Conservation (phyloP, 257 asterid species). For the Nicotiana benthamiana region DNA sequence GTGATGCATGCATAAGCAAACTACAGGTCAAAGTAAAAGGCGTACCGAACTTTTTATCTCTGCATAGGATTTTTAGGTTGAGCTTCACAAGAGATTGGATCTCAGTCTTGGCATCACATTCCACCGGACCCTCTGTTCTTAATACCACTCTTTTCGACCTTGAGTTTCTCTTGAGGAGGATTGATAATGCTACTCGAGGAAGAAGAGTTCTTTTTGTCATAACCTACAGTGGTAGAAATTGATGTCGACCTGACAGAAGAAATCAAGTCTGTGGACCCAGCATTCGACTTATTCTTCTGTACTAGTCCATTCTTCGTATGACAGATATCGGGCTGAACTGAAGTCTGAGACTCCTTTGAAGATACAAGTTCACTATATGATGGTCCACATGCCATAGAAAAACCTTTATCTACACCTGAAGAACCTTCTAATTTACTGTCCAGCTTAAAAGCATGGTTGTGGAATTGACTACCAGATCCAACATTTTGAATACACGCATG, state of each 20-base stretch:
- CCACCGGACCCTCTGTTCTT: slow-evolving; percentile 19
- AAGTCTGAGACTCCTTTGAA: slow-evolving; percentile 9
- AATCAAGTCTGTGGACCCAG: slow-evolving; percentile 11
- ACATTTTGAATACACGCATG: slow-evolving; percentile 10
- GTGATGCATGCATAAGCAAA: neutral
- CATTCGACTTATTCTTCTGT: slow-evolving; percentile 10
- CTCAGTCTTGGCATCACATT: slow-evolving; percentile 54
- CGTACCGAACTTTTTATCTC: slow-evolving; percentile 49
- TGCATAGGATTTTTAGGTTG: slow-evolving; percentile 50
- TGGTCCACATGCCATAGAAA: slow-evolving; percentile 5
- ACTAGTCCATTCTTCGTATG: slow-evolving; percentile 2
- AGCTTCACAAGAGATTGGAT: slow-evolving; percentile 72
- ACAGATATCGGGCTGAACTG: slow-evolving; percentile 5
- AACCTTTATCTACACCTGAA: slow-evolving; percentile 1
- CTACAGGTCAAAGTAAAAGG: neutral
- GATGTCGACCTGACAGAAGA: slow-evolving; percentile 19
- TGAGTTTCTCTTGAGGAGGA: slow-evolving; percentile 21
- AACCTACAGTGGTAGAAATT: slow-evolving; percentile 9
- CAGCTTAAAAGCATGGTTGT: slow-evolving; percentile 6
- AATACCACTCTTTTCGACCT: slow-evolving; percentile 18
- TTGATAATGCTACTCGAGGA: slow-evolving; percentile 24
- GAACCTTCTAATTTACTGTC: slow-evolving; percentile 2
- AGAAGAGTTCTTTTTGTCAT: slow-evolving; percentile 18
- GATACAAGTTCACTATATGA: slow-evolving; percentile 9
- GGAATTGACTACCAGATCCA: slow-evolving; percentile 7